phyloP scores from a whole-genome alignment of 2,329 filamentous ascomycete genomes.

The Diatrype stigma region DNA sequence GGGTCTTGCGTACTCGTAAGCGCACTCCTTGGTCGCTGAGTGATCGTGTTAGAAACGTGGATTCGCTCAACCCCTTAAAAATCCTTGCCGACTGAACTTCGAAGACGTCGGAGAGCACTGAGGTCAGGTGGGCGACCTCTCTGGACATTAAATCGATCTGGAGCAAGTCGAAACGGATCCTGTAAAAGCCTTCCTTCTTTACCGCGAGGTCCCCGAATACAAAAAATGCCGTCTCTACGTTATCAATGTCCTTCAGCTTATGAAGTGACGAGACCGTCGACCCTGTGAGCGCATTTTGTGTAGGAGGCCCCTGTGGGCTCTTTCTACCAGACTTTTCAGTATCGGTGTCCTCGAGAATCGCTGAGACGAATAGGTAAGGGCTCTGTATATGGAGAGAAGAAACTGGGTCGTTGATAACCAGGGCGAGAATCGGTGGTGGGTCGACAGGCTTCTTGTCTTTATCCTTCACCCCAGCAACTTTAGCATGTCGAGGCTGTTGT shows the following conservation, averaged over 20 bases:
- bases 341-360: constrained; percentile 32
- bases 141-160: constrained; percentile 47
- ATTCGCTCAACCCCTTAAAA: constrained; percentile 77
- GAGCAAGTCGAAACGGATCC: constrained; percentile 73
- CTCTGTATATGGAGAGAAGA: constrained; percentile 32
- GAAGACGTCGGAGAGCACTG: constrained; percentile 52
- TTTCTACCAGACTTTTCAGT: constrained; percentile 39
- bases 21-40: constrained; percentile 87
- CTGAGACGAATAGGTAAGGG: constrained; percentile 28
- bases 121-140: constrained; percentile 22
- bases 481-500: constrained; percentile 8
- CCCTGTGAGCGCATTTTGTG: constrained; percentile 57
- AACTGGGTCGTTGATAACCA: constrained; percentile 48
- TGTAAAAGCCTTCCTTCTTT: constrained; percentile 66
- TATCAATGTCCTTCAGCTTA: constrained; percentile 72
- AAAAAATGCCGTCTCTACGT: constrained; percentile 79
- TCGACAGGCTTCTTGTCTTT: constrained; percentile 81
- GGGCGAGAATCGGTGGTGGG: constrained; percentile 70
- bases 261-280: constrained; percentile 78
- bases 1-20: constrained; percentile 77
- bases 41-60: constrained; percentile 72
- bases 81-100: constrained; percentile 61
- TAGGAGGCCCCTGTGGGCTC: constrained; percentile 31
- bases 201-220: constrained; percentile 88
- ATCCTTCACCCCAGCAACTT: constrained; percentile 6